Percentiles rank a stretch among this genome's conserved stretches.
These are phyloP conservation scores for Alternaria arborescens DNA, from an alignment of 2,329 filamentous ascomycete species.

Conservation along the genomic window DNA sequence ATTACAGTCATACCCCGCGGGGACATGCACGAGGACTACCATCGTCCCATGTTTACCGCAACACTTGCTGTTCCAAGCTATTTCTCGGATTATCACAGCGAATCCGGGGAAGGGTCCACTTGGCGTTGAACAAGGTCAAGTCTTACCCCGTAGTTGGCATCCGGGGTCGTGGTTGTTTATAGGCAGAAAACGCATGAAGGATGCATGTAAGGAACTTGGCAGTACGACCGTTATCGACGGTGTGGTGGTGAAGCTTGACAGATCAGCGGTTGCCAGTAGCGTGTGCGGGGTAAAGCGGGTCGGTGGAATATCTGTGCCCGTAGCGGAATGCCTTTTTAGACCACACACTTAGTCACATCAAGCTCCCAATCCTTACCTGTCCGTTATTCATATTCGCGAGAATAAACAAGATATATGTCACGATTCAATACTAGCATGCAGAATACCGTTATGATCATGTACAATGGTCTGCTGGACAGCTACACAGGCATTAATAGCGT, in stretches of 20 bases:
- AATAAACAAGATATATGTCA: rapidly evolving
- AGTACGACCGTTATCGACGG: constrained; percentile 6
- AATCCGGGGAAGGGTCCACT: constrained; percentile 29
- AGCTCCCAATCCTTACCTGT: neutral
- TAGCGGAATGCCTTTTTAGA: constrained; percentile 10
- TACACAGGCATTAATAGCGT: neutral
- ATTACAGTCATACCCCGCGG: constrained; percentile 25
- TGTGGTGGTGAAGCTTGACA: constrained; percentile 10
- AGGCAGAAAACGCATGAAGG: constrained; percentile 16
- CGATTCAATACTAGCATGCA: neutral
- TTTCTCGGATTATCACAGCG: constrained; percentile 19
- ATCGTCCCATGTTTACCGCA: constrained; percentile 20
- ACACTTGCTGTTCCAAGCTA: constrained; percentile 27
- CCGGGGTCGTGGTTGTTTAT: constrained; percentile 4
- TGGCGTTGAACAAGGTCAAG: constrained; percentile 29
- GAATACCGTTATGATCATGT: neutral
- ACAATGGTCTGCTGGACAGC: too few relatives aligned
- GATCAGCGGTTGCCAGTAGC: constrained; percentile 16
- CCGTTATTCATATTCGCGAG: neutral
- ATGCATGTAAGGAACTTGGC: constrained; percentile 25
- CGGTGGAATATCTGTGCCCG: constrained; percentile 3
- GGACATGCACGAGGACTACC: constrained; percentile 21
- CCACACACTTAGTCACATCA: neutral
- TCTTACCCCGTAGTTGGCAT: constrained; percentile 29
- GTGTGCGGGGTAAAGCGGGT: constrained; percentile 27